Evolutionary conservation across 345 rosid genomes (phyloP).

Genomic region (Gossypium thurberi): DNA sequence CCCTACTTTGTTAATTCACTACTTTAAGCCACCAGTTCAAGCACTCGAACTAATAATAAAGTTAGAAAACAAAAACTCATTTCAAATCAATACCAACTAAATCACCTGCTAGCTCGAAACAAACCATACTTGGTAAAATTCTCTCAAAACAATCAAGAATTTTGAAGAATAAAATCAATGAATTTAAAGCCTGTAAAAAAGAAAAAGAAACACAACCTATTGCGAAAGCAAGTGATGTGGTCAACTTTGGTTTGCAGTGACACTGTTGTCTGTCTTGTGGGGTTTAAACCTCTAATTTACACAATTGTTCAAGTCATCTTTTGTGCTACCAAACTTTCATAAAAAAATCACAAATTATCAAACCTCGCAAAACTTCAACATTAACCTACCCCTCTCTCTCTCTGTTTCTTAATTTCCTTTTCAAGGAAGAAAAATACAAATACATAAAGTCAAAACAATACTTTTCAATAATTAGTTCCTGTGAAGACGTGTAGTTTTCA

Average conservation of each 20-base stretch:
- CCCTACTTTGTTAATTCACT: too few species aligned
- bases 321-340: neutral
- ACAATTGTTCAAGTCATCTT: neutral
- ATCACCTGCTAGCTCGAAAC: too few species aligned
- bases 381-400: neutral
- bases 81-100: too few species aligned
- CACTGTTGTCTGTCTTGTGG: neutral
- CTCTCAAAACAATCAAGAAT: too few species aligned
- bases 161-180: too few species aligned
- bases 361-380: neutral
- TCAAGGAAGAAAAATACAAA: neutral
- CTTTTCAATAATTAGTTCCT: neutral
- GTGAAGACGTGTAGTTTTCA: neutral
- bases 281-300: neutral
- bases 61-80: too few species aligned
- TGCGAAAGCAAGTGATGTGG: neutral
- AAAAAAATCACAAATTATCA: neutral
- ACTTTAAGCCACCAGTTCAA: too few species aligned
- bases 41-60: too few species aligned
- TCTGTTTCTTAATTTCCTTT: neutral
- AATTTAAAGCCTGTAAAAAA: too few species aligned
- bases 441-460: neutral
- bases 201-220: neutral
- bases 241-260: neutral
- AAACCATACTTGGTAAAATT: too few species aligned